phyloP scores from a whole-genome alignment of 176 grass and related monocot genomes.

The Avena atlantica region DNA sequence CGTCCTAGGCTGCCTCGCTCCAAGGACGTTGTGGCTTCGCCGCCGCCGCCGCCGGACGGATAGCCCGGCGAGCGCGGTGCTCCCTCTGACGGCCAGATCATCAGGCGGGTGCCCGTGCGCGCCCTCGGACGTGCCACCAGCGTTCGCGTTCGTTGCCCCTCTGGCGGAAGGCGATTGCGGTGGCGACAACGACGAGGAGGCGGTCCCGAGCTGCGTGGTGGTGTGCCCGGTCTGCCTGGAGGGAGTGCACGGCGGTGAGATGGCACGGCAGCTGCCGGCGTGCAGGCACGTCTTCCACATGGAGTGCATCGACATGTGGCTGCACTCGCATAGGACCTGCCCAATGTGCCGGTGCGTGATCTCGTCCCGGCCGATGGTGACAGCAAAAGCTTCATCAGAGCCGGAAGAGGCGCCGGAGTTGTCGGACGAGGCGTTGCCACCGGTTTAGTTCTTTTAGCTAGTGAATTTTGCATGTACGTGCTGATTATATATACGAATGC shows the following conservation, averaged over 20 bases:
- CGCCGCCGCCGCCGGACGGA: background rate
- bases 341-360: constrained; percentile 56
- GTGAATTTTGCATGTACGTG: background rate
- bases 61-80: background rate
- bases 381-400: background rate
- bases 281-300: constrained; percentile 56
- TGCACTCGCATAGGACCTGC: constrained; percentile 50
- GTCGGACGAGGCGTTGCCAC: background rate
- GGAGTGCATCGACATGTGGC: constrained; percentile 60
- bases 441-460: constrained; percentile 23
- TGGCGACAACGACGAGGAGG: background rate
- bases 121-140: background rate
- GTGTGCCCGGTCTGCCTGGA: constrained; percentile 53
- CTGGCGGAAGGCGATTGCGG: background rate
- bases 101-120: background rate
- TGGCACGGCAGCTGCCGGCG: constrained; percentile 46
- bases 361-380: background rate
- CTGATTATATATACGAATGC: background rate
- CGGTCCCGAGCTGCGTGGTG: background rate
- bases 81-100: background rate
- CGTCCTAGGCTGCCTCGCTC: constrained; percentile 13
- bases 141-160: constrained; percentile 31
- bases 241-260: constrained; percentile 43
- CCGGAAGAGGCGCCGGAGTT: background rate
- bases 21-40: background rate